phyloP scores from a whole-genome alignment of 129 eudicot genomes.

The Arctium minus region DNA sequence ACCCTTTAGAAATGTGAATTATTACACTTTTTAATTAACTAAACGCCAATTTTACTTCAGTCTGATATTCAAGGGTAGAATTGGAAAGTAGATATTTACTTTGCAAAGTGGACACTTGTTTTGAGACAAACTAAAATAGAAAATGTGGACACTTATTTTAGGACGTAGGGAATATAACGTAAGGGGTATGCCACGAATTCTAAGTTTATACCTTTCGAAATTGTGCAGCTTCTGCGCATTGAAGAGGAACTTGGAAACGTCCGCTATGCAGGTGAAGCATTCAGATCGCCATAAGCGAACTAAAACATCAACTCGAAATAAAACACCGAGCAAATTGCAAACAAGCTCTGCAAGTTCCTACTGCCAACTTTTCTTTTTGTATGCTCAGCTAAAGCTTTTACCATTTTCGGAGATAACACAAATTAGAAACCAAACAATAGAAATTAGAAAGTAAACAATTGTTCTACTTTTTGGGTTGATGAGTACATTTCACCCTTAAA shows the following conservation, averaged over 20 bases:
- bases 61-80: too few relatives aligned
- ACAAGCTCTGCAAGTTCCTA: neutral
- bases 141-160: too few relatives aligned
- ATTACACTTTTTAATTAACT: too few relatives aligned
- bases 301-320: constrained; percentile 6
- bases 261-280: constrained; percentile 94
- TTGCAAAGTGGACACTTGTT: too few relatives aligned
- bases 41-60: too few relatives aligned
- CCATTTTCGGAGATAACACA: constrained; percentile 12
- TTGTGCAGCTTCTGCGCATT: constrained; percentile 84
- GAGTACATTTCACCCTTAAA: too few relatives aligned
- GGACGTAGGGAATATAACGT: too few relatives aligned
- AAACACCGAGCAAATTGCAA: constrained; percentile 13
- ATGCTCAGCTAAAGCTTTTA: constrained; percentile 16
- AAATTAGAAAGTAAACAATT: neutral
- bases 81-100: too few relatives aligned
- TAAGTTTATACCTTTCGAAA: neutral
- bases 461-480: too few relatives aligned
- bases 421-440: constrained; percentile 1
- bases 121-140: too few relatives aligned
- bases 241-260: constrained; percentile 98
- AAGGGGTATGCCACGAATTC: neutral
- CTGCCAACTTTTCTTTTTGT: constrained; percentile 7
- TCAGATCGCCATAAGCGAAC: constrained; percentile 58
- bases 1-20: too few relatives aligned